Base-by-base conservation (phyloP, 768 basidiomycete genomes). In the Boletus subcaerulescens region DNA sequence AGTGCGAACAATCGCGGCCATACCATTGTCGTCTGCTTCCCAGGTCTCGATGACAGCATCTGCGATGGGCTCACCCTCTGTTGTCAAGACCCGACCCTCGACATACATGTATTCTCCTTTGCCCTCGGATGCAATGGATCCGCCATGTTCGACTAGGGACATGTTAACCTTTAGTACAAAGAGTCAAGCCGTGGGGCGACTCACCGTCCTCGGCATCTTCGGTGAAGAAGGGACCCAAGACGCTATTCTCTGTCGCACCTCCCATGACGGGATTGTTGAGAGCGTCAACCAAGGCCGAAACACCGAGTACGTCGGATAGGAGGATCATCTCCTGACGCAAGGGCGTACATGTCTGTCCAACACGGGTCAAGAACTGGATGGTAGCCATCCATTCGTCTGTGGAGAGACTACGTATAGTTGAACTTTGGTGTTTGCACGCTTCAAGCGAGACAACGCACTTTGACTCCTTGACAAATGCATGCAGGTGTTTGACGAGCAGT, bases 91-190 rank as follows among this genome's bases (percentile, higher is more conserved):
- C 4, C 77, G 78, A 1, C 92, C 91, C 64, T 90, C 80, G 48
- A 93, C 86, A 60, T 79, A 91, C 80, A 94, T 75, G 66, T 91
- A 89, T 11, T 91, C 81, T 20, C 91, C 92, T 70, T 90, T 92
- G 53, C 87, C 91, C 68, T 93, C 91, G 0, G 90, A 90, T 8
- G 92, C 90, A 48, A 93, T 94, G 11, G 85, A 83, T 2, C 79
- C 89, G 5, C 91, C 91, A 7, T 78, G 68, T 22, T 76, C 68
- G 52, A 91, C 89, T 91, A 57, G 36, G 11, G 14, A 13, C 1
- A 12, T 10, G 20, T 0, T 60, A 32, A 45, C 47, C 31, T 29
- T 13, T 5, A 29, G 29, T 7, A 22, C 29, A 15, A 52, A 12
- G 20, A 33, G 10, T 10, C 32, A 32, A 12, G 32, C 32, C 14